Evolutionary conservation across 345 rosid species (phyloP).

Genomic region (Camelina sativa): DNA sequence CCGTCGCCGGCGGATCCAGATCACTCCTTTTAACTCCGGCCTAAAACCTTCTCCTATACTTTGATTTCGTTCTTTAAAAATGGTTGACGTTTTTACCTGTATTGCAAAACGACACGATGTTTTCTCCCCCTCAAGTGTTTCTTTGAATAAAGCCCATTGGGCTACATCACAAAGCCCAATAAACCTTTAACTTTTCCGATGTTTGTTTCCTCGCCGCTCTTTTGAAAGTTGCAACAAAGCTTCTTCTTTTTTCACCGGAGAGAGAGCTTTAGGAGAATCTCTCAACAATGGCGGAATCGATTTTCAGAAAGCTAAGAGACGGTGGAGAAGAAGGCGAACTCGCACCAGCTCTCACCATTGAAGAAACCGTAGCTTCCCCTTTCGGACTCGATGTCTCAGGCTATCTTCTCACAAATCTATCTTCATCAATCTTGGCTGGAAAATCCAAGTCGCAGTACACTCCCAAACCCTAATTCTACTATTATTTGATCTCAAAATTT

Average conservation of each 20-base stretch:
- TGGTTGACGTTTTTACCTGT: conserved; percentile 29
- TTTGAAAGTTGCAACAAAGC: not conserved
- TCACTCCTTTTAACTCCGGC: conserved; percentile 9
- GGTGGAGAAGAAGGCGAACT: conserved; percentile 84
- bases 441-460: conserved; percentile 75
- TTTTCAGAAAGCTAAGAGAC: conserved; percentile 79
- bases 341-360: conserved; percentile 78
- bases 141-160: conserved; percentile 17
- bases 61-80: conserved; percentile 5
- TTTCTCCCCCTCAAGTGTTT: not conserved
- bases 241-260: not conserved
- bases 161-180: conserved; percentile 17
- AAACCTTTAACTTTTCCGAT: not conserved
- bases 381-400: conserved; percentile 67
- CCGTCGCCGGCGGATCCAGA: conserved; percentile 36
- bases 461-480: not conserved
- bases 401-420: conserved; percentile 65
- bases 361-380: conserved; percentile 67
- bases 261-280: not conserved
- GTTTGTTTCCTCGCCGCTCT: conserved; percentile 28
- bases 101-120: conserved; percentile 19
- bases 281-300: conserved; percentile 68
- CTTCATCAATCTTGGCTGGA: conserved; percentile 64
- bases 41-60: not conserved
- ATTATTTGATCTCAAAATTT: not conserved